Percentiles rank a stretch among this genome's conserved stretches.
Conservation (phyloP, 768 basidiomycete genomes). For the Boletus vinaceobasis region DNA sequence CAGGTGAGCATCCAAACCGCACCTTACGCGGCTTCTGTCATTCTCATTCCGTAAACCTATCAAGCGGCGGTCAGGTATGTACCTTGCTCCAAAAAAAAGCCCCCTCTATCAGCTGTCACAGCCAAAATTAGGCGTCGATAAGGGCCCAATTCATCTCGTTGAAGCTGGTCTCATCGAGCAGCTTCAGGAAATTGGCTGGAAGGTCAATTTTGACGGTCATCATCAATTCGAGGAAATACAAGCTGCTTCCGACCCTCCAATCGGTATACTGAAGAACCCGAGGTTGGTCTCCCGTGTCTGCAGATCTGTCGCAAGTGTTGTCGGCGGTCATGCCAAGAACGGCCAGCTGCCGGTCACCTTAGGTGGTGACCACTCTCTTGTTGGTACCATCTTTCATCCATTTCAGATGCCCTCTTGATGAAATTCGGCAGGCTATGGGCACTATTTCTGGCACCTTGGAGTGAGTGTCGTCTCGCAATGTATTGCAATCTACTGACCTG, state of each 20-base stretch:
- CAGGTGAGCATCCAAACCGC: slow-evolving; percentile 53
- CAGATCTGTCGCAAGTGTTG: slow-evolving; percentile 70
- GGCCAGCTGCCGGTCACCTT: slow-evolving; percentile 87
- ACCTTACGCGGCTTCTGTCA: background rate
- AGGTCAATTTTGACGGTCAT: slow-evolving; percentile 86
- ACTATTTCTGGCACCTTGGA: slow-evolving; percentile 87
- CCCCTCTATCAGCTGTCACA: slow-evolving; percentile 30
- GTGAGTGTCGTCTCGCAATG: slow-evolving; percentile 37
- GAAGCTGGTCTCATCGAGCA: slow-evolving; percentile 81
- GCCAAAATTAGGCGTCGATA: slow-evolving; percentile 79
- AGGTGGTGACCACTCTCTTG: slow-evolving; percentile 95
- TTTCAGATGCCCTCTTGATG: slow-evolving; percentile 4
- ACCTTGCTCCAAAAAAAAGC: background rate
- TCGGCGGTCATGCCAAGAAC: slow-evolving; percentile 70
- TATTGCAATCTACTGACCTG: slow-evolving; percentile 2
- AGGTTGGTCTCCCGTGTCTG: slow-evolving; percentile 80
- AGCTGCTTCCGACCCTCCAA: slow-evolving; percentile 54
- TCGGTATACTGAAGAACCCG: slow-evolving; percentile 89
- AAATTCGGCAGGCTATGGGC: slow-evolving; percentile 66
- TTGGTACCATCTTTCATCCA: slow-evolving; percentile 34
- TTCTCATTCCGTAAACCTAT: slow-evolving; percentile 12
- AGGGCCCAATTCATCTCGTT: slow-evolving; percentile 85
- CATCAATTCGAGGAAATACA: slow-evolving; percentile 81
- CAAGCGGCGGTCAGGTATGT: slow-evolving; percentile 34
- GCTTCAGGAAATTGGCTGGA: slow-evolving; percentile 78